Evolutionary conservation across 2,329 filamentous ascomycete species (phyloP).

Genomic region (Pyricularia pennisetigena): DNA sequence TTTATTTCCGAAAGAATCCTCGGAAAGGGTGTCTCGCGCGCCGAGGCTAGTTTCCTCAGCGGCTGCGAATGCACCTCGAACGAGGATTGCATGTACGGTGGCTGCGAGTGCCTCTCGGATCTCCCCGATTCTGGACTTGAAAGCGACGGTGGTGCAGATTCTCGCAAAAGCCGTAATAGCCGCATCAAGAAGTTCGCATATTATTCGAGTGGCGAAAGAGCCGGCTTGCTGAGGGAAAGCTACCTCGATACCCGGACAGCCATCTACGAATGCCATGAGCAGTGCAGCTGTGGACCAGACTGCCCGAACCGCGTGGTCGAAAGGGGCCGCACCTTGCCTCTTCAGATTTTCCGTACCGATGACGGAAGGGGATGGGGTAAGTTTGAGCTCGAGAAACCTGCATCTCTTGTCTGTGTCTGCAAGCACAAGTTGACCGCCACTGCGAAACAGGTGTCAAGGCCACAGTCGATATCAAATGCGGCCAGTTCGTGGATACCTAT

Average conservation of each 20-base stretch:
- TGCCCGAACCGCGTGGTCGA: slow-evolving; percentile 74
- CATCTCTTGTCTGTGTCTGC: neutral
- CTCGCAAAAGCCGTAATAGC: slow-evolving; percentile 12
- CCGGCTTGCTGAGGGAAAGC: slow-evolving; percentile 40
- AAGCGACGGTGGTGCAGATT: slow-evolving; percentile 35
- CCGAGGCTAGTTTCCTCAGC: slow-evolving; percentile 50
- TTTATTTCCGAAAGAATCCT: slow-evolving; percentile 59
- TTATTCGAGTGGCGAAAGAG: slow-evolving; percentile 40
- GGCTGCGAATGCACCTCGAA: slow-evolving; percentile 59
- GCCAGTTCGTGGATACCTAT: slow-evolving; percentile 75
- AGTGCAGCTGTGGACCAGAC: slow-evolving; percentile 51
- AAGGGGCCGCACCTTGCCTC: slow-evolving; percentile 56
- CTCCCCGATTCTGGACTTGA: slow-evolving; percentile 35
- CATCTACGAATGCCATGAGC: slow-evolving; percentile 73
- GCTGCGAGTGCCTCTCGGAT: slow-evolving; percentile 51
- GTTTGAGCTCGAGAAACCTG: slow-evolving; percentile 11
- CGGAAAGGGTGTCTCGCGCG: slow-evolving; percentile 46
- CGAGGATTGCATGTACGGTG: slow-evolving; percentile 55
- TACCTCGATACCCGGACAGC: slow-evolving; percentile 45
- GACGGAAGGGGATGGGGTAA: slow-evolving; percentile 63
- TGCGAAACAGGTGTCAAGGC: slow-evolving; percentile 47
- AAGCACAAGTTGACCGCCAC: neutral
- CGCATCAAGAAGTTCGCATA: slow-evolving; percentile 50
- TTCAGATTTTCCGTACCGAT: slow-evolving; percentile 68
- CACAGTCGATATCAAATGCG: slow-evolving; percentile 51